Percentiles rank a stretch among this genome's conserved stretches.
Evolutionary conservation across 2,329 filamentous ascomycete species (phyloP).

Genomic region (Aureobasidium sp.): DNA sequence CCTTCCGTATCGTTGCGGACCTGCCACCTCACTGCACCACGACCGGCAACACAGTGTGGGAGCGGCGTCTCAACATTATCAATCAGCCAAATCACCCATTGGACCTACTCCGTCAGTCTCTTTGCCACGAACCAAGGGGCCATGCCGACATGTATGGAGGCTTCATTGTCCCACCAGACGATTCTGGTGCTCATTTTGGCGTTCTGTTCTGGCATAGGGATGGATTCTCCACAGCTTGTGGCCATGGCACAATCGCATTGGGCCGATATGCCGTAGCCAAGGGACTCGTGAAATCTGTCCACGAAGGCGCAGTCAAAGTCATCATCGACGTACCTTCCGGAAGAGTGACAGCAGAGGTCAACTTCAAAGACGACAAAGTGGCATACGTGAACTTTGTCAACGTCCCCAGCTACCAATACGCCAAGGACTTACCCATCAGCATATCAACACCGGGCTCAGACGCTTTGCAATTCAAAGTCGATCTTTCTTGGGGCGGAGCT

Average conservation of each 20-base stretch:
- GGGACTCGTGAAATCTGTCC: not conserved
- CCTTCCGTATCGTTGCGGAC: constrained; percentile 39
- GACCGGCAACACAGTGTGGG: constrained; percentile 35
- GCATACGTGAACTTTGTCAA: constrained; percentile 17
- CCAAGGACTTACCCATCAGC: not conserved
- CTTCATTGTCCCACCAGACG: constrained; percentile 37
- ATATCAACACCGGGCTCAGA: not conserved
- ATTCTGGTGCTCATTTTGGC: constrained; percentile 42
- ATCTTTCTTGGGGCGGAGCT: constrained; percentile 17
- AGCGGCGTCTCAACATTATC: constrained; percentile 32
- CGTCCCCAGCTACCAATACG: constrained; percentile 14
- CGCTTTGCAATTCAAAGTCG: not conserved
- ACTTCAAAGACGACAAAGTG: not conserved
- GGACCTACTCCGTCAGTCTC: constrained; percentile 31
- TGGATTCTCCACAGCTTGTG: constrained; percentile 46
- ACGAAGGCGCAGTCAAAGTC: constrained; percentile 9
- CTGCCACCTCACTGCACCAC: constrained; percentile 33
- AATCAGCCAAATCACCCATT: constrained; percentile 17
- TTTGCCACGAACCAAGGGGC: constrained; percentile 44
- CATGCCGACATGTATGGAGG: constrained; percentile 49
- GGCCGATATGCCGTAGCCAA: constrained; percentile 35
- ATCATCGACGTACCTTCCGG: constrained; percentile 18
- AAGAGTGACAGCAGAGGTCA: constrained; percentile 9
- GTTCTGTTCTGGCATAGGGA: constrained; percentile 44
- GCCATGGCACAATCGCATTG: constrained; percentile 46